Evolutionary conservation across 139 green algal species (phyloP).

Genomic region (Dunaliella primolecta): DNA sequence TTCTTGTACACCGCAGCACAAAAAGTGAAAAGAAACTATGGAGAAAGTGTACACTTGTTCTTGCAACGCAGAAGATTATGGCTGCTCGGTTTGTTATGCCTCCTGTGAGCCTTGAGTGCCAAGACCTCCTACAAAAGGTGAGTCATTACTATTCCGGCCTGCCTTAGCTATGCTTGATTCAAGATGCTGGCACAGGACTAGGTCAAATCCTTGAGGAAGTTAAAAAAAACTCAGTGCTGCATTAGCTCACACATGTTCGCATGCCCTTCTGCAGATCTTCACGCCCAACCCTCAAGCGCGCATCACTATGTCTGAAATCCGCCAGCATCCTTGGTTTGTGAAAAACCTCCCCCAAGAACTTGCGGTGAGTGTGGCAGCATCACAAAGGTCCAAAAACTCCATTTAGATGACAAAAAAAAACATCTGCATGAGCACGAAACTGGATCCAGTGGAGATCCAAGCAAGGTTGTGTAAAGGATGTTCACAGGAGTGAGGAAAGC

Average conservation of each 20-base stretch:
- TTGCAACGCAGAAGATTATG: too few relatives aligned
- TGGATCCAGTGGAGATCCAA: too few relatives aligned
- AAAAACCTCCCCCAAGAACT: slow-evolving; percentile 88
- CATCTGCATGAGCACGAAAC: not conserved
- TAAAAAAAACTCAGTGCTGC: not conserved
- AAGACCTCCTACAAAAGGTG: too few relatives aligned
- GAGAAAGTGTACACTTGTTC: too few relatives aligned
- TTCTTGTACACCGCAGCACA: too few relatives aligned
- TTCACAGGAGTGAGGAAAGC: not conserved
- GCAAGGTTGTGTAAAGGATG: too few relatives aligned
- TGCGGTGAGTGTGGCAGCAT: slow-evolving; percentile 38
- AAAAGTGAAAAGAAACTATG: too few relatives aligned
- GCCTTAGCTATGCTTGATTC: too few relatives aligned
- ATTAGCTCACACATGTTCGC: not conserved
- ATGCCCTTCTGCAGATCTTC: not conserved
- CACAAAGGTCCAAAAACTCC: too few relatives aligned
- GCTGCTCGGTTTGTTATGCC: not conserved
- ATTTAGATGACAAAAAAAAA: not conserved
- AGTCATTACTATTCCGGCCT: too few relatives aligned
- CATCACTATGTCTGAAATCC: slow-evolving; percentile 83
- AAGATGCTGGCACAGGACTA: too few relatives aligned
- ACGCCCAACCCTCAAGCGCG: slow-evolving; percentile 58
- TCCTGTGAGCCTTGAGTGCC: not conserved
- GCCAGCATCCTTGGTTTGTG: slow-evolving; percentile 90
- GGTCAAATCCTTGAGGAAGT: too few relatives aligned